phyloP scores from a whole-genome alignment of 257 asterid genomes.

The Petunia axillaris region DNA sequence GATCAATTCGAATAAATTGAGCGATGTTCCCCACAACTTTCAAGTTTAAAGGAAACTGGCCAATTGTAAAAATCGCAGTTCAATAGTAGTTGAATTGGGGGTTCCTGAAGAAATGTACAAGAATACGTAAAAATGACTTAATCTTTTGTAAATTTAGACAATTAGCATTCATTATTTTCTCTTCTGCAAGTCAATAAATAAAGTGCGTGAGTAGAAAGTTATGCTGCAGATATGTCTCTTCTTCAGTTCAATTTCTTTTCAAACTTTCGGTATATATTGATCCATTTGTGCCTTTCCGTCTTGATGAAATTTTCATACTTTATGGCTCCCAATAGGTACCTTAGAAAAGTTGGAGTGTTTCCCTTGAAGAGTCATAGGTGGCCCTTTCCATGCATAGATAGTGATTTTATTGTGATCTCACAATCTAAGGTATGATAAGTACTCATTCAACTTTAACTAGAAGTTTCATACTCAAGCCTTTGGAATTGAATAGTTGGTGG shows the following conservation, averaged over 20 bases:
- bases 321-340: slow-evolving; percentile 14
- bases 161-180: not conserved
- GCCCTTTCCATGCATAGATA: not conserved
- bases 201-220: not conserved
- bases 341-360: not conserved
- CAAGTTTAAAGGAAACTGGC: not conserved
- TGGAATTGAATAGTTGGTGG: too few species aligned
- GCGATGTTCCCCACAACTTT: not conserved
- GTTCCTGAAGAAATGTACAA: not conserved
- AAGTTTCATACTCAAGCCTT: too few species aligned
- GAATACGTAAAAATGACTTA: not conserved
- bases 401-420: not conserved
- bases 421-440: not conserved
- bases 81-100: not conserved
- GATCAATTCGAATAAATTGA: slow-evolving; percentile 1
- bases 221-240: not conserved
- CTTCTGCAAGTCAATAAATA: not conserved
- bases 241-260: not conserved
- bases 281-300: not conserved
- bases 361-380: not conserved
- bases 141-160: not conserved
- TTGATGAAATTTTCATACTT: not conserved
- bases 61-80: not conserved
- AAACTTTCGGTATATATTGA: not conserved
- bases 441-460: too few species aligned